Percentiles rank a stretch among this genome's conserved stretches.
phyloP scores from a whole-genome alignment of 176 grass and related monocot species.

The Chrysopogon serrulatus region DNA sequence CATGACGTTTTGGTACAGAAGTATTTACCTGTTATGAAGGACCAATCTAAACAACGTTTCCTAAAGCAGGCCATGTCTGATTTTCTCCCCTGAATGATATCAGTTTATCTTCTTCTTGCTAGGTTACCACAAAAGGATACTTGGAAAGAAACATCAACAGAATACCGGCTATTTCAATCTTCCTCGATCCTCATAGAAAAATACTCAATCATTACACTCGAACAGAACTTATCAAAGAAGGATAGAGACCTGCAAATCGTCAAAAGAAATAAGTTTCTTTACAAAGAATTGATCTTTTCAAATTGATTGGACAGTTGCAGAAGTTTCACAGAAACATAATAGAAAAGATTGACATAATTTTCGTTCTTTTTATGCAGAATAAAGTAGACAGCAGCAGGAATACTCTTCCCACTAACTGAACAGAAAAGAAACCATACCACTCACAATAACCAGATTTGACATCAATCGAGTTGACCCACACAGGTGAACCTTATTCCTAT shows the following conservation, averaged over 20 bases:
- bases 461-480: neutral
- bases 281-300: neutral
- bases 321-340: neutral
- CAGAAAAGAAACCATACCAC: neutral
- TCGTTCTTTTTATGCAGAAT: neutral
- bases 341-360: neutral
- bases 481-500: neutral
- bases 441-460: constrained; percentile 8
- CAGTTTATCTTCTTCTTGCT: no score
- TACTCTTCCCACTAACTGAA: constrained; percentile 14
- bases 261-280: neutral
- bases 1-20: no score
- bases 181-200: neutral
- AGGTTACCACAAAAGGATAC: neutral
- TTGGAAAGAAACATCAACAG: neutral
- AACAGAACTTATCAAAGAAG: neutral
- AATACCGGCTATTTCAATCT: neutral
- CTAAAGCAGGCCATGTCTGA: no score
- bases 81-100: no score
- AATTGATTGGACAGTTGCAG: neutral
- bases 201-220: neutral
- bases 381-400: neutral
- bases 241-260: neutral
- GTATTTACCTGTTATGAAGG: no score
- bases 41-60: no score